Evolutionary conservation across 2,329 filamentous ascomycete species (phyloP).

Genomic region (Hymenoscyphus salicellus): DNA sequence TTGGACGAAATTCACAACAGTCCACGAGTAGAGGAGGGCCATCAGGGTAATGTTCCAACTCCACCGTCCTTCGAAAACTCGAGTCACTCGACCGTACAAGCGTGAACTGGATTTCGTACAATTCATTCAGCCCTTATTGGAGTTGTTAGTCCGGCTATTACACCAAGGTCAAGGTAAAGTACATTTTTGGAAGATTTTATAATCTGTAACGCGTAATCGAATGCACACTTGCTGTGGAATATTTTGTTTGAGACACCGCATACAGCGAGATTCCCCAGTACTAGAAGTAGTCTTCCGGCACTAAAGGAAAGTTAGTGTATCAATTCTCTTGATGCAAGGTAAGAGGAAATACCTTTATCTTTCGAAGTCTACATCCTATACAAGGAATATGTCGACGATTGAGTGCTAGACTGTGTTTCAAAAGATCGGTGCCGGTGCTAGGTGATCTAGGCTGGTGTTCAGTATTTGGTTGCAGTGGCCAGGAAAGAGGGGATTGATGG

Average conservation of each 20-base stretch:
- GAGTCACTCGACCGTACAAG: slow-evolving; percentile 3
- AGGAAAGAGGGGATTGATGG: too few relatives aligned
- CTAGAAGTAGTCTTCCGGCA: slow-evolving; percentile 4
- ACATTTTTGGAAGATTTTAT: slow-evolving; percentile 9
- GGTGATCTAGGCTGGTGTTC: too few relatives aligned
- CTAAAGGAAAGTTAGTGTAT: slow-evolving; percentile 6
- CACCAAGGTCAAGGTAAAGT: slow-evolving; percentile 1
- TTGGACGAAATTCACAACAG: slow-evolving; percentile 2
- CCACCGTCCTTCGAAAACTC: neutral
- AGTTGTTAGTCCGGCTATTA: neutral
- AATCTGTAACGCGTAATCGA: slow-evolving; percentile 6
- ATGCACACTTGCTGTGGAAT: slow-evolving; percentile 3
- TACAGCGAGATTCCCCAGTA: neutral
- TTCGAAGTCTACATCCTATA: slow-evolving; percentile 6
- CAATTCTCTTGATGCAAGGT: slow-evolving; percentile 1
- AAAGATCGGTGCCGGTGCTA: too few relatives aligned
- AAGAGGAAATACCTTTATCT: slow-evolving; percentile 6
- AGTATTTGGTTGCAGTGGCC: too few relatives aligned
- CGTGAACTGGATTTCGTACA: slow-evolving; percentile 3
- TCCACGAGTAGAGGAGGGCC: slow-evolving; percentile 4
- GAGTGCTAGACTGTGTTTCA: too few relatives aligned
- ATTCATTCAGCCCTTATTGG: slow-evolving; percentile 1
- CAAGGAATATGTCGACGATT: neutral
- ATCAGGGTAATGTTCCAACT: slow-evolving; percentile 7
- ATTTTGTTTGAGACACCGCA: neutral